Base-by-base conservation (phyloP, 2,329 filamentous ascomycete species). In the Didymella arachidicola region DNA sequence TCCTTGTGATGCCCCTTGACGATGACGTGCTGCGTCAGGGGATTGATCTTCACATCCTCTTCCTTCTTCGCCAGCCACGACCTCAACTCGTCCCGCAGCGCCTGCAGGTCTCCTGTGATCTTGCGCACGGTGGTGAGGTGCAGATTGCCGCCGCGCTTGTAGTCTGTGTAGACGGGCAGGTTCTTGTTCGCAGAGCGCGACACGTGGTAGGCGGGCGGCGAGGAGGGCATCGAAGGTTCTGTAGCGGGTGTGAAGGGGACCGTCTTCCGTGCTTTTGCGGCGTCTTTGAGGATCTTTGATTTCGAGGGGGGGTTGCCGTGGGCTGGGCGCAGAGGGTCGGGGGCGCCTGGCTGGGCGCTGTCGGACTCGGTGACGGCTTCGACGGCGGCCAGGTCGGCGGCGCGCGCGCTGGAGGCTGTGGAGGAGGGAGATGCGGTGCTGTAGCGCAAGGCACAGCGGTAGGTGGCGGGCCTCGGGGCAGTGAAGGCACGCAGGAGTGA, bases 91-190 rank as follows among this genome's bases (percentile, higher is more conserved):
- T 83, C 77, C 61, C 86, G 82, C 63, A 98, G 74, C 3, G 81
- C 84, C 30, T 80, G 77, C 48, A 87, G 71, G 73, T 96, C 85
- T 16, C 95, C 95, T 57, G 92, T 87, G 48, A 94, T 84, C 78
- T 91, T 93, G 75, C 92, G 90, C 55, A 99, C 79, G 56, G 86
- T 78, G 5, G 94, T 96, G 69, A 90, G 79, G 69, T 87, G 86
- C 72, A 88, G 83, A 64, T 91, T 95, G 14, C 92, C 91, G 51
- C 92, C 92, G 12, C 87, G 83, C 80, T 91, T 93, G 64, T 79
- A 81, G 65, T 87, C 82, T 16, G 87, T 82, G 79, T 98, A 99
- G 43, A 98, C 85, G 25, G 92, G 87, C 2, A 95, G 80, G 65
- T 92, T 87, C 46, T 87, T 85, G 36, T 86, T 88, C 1, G 82